Evolutionary conservation across 2,329 filamentous ascomycete genomes (phyloP).

Genomic region (Bipolaris victoriae): DNA sequence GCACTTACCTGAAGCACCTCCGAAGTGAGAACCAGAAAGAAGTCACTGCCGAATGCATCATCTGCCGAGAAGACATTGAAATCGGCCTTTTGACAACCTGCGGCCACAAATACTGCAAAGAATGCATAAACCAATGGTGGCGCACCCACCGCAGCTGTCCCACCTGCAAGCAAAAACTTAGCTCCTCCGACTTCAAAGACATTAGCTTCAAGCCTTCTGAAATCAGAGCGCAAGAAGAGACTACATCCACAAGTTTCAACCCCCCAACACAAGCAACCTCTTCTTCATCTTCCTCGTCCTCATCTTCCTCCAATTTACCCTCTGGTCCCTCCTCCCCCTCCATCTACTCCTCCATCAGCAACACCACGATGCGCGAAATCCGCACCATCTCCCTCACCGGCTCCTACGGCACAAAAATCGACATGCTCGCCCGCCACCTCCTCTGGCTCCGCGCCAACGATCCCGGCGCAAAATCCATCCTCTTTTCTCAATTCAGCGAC

Average conservation of each 20-base stretch:
- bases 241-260: conserved; percentile 27
- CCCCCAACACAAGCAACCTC: conserved; percentile 19
- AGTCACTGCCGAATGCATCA: conserved; percentile 72
- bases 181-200: conserved; percentile 74
- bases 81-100: conserved; percentile 84
- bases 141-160: conserved; percentile 77
- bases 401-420: conserved; percentile 89
- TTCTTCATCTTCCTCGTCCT: conserved; percentile 15
- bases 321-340: conserved; percentile 39
- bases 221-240: conserved; percentile 69
- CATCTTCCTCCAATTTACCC: conserved; percentile 23
- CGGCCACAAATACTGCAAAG: conserved; percentile 85
- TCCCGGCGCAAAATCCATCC: conserved; percentile 84
- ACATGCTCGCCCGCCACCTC: conserved; percentile 73
- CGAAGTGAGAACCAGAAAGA: conserved; percentile 67
- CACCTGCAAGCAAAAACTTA: conserved; percentile 76
- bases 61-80: conserved; percentile 79
- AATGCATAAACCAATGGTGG: conserved; percentile 84
- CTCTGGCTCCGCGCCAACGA: conserved; percentile 85
- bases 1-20: conserved; percentile 73
- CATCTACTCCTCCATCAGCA: conserved; percentile 81
- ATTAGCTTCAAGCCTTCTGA: conserved; percentile 82
- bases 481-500: conserved; percentile 90
- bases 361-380: conserved; percentile 76
- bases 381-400: conserved; percentile 75